Evolutionary conservation across 2,329 filamentous ascomycete genomes (phyloP), one percentile per base, ranked within the genome.

Genomic region (Lecanicillium sp.): DNA sequence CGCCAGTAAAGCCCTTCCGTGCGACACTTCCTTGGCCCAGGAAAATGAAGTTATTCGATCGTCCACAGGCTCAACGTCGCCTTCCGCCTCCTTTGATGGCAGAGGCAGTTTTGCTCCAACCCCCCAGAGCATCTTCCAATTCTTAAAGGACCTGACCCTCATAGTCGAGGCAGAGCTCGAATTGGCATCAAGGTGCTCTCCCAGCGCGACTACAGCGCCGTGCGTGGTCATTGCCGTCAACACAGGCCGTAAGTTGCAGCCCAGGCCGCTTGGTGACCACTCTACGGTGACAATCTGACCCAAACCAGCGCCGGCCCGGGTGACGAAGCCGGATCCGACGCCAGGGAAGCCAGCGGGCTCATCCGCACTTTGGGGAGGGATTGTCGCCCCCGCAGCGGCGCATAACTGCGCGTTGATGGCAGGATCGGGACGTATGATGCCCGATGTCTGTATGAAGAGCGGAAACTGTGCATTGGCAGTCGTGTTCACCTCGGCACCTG

Each of bases 221-320:
- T 62, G 65, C 8, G 69, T 70, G 1, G 68, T 68, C 44, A 78
- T 52, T 4, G 70, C 68, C 12, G 60, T 65, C 25, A 79, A 57
- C 5, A 77, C 64, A 1, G 74, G 66, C 2, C 75, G 63, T 7
- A 64, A 52, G 48, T 77, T 75, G 29, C 65, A 64, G 2, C 75
- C 74, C n/a, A 79, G 54, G 2, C 71, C 72, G n/a, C 57, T 57
- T 0, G 74, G 74, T n/a, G 74, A 78, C 75, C 75, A 79, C 34
- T 65, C 69, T 15, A 78, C 46, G 8, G 61, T 56, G 12, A 77
- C 64, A 13, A 73, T 65, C 46, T 79, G 74, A 44, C 73, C 76
- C 48, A 79, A 60, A 4, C 69, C 68, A 33, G 62, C 62, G 1
- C 39, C 39, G 7, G 29, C 29, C 10, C 33, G 15, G 20, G 39